Evolutionary conservation across 192 early-diverging fungal species (phyloP), one percentile per base, ranked within the genome.

Genomic region (Rhizoclosmatium globosum): DNA sequence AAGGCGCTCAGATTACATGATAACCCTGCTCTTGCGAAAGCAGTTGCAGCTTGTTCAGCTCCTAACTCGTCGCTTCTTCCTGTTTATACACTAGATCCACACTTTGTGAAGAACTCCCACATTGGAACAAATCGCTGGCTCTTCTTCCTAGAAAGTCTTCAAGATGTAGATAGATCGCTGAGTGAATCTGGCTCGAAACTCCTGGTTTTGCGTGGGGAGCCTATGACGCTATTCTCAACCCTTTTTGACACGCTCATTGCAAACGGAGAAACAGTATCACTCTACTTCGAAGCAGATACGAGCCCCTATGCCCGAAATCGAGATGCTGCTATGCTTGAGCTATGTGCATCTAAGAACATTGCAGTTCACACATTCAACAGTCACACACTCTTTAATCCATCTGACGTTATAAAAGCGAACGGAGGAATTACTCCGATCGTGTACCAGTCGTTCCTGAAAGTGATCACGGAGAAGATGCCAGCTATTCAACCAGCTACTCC

Each of bases 1-100:
- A 72, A 39, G 15, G 76, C 57, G 60, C 71, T 83, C 2, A 70
- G 82, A 17, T 78, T 83, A 2, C 82, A 83, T 47, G 82, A 83
- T 73, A 59, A 65, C 41, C 65, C 59, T 19, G 82, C 77, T 42
- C 78, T 83, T 1, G 39, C 46, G 39, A 58, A 46, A 2, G 81
- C 77, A 19, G 15, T 82, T 9, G 7, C 21, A n/a, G 38, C 0
- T 21, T 82, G 81, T 75, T 82, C 79, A 47, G 76, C 17, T 23
- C 19, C 11, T 19, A n/a, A 2, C 17, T 17, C 68, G 57, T 0
- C 2, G 53, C 47, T 67, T 4, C 4, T 23, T 43, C 71, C 61
- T 2, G 70, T 74, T 31, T 21, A 74, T 2, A 62, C 41, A 65
- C 13, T 77, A 45, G 76, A 77, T 45, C 76, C 76, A 68, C 3